Evolutionary conservation across 2,329 filamentous ascomycete genomes (phyloP), one percentile per base, ranked within the genome.

Genomic region (Neospermospora avenae): DNA sequence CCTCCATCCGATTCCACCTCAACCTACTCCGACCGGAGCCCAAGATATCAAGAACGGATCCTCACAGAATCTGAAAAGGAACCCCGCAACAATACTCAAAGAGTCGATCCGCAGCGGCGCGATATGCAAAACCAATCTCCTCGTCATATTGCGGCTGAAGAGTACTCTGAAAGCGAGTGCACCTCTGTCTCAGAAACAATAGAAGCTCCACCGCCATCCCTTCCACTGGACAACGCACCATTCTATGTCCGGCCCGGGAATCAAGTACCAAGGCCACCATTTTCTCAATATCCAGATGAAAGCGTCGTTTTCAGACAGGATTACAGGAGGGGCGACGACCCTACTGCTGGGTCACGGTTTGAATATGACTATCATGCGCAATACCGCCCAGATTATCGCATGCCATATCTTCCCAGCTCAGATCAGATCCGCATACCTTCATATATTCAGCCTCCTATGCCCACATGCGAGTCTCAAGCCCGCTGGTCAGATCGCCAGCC

Each of bases 241-340:
- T 58, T 58, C 57, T 58, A 58, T 31, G 49, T 58, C 7, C n/a
- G n/a, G n/a, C 57, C 57, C 2, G 42, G 57, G 18, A 55, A 16
- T 42, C 52, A 22, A 18, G 22, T 37, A 6, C 20, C 57, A 20
- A 10, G 35, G 20, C 44, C 37, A 3, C 49, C 39, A 3, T n/a
- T 18, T 49, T 24, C 52, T n/a, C 24, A 42, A 37, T 20, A 44
- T 24, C 20, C n/a, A n/a, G n/a, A n/a, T n/a, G n/a, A n/a, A 31
- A 16, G 4, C n/a, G 8, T 18, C 8, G 20, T 13, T 13, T 13
- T 35, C 31, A 39, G 45, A 39, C 24, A 14, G 28, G 52, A 55
- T 22, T 16, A 24, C 16, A 42, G 52, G 34, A 41, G 13, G 34
- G 52, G 44, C 2, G 31, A 42, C 22, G 35, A 55, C 10, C 52